Evolutionary conservation across 192 early-diverging fungal genomes (phyloP), one percentile per base, ranked within the genome.

Genomic region (Helicostylum pulchrum): DNA sequence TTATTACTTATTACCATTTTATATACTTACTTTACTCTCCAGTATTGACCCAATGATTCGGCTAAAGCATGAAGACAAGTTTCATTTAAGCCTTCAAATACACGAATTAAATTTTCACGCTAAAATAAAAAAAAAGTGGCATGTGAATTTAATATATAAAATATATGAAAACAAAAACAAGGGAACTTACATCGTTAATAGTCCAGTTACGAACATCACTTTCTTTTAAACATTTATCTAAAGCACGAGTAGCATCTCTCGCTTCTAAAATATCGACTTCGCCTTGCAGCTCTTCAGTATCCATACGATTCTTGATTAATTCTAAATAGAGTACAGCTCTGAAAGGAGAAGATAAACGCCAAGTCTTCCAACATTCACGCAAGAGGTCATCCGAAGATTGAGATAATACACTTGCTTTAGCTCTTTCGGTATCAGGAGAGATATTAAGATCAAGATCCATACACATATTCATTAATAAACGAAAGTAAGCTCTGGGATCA

Each of bases 361-460:
- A 90, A 2, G 87, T 78, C 17, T 88, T 66, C 43, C 78, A 83
- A 62, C 86, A 88, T 45, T 91, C 90, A 15, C 78, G 85, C 21
- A 91, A 65, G 0, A 91, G 53, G 4, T 82, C 77, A 21, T 81
- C 76, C n/a, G 79, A 84, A 21, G 66, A 55, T 36, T 81, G 76
- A 8, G 87, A 84, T 0, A 91, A 62, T 11, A 78, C 62, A 51
- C 62, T 71, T 17, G 65, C 54, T 53, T 77, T 58, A 7, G 72
- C 76, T 12, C 64, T 45, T 49, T 81, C 82, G 21, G 69, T 56
- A 46, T 74, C 65, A 46, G 77, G 60, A 39, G 74, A 58, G 10
- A 65, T 48, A 32, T 70, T 51, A 1, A 76, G 47, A 49, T 89
- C 84, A 59, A 84, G 79, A 44, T 87, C 83, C 15, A 91, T 76